phyloP scores from a whole-genome alignment of 2,329 filamentous ascomycete genomes.

The Scleromitrula shiraiana region DNA sequence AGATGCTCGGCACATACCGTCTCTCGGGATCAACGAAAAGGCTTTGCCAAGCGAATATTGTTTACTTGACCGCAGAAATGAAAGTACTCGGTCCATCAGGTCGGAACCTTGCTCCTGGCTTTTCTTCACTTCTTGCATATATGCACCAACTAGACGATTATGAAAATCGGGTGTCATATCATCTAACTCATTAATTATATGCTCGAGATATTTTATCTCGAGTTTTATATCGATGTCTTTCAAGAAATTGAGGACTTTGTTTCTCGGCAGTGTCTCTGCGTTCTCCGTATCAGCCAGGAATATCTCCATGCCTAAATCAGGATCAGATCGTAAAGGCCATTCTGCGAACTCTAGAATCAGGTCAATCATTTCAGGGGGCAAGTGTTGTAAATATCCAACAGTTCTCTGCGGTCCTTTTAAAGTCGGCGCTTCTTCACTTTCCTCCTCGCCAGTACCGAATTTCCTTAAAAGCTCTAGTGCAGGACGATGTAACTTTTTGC shows the following conservation, averaged over 20 bases:
- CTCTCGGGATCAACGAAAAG: constrained; percentile 67
- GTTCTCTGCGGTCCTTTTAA: constrained; percentile 79
- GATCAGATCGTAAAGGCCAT: constrained; percentile 72
- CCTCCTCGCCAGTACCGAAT: constrained; percentile 59
- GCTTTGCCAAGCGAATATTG: constrained; percentile 77
- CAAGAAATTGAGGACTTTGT: constrained; percentile 68
- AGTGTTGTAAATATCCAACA: constrained; percentile 79
- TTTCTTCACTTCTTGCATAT: constrained; percentile 43
- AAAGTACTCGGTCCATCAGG: constrained; percentile 59
- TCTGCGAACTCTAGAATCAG: constrained; percentile 84
- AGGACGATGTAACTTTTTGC: constrained; percentile 85
- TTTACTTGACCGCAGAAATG: constrained; percentile 66
- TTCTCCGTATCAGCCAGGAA: constrained; percentile 93
- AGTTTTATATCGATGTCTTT: constrained; percentile 59
- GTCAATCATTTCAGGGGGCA: constrained; percentile 82
- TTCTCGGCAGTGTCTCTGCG: constrained; percentile 77
- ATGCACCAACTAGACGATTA: constrained; percentile 69
- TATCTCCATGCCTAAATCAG: constrained; percentile 78
- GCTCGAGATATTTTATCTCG: constrained; percentile 78
- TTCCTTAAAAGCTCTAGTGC: constrained; percentile 74
- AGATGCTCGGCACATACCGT: constrained; percentile 48
- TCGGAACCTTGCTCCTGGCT: constrained; percentile 34
- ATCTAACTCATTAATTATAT: constrained; percentile 79
- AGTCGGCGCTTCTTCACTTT: constrained; percentile 41
- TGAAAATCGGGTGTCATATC: constrained; percentile 83